Evolutionary conservation across 352 stramenopile genomes (phyloP), one percentile per base, ranked within the genome.

Genomic region (Sclerospora graminicola): DNA sequence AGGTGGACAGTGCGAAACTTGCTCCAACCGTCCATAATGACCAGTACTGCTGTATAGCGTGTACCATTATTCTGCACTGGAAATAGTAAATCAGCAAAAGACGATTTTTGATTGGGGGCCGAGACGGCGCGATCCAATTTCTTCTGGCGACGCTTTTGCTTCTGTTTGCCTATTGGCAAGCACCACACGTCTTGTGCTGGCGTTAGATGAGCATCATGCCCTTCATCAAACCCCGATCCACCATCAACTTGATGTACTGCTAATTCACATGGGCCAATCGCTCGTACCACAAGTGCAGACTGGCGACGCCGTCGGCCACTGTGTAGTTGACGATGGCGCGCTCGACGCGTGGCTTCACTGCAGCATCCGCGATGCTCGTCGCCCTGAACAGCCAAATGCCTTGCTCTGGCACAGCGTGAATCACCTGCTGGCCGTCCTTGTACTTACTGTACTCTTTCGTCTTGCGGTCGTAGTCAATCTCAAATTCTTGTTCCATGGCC

Each of bases 141-240:
- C n/a, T 42, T 53, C 1, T 11, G 29, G 8, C 21, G 31, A 5
- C 21, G 38, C 21, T 32, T 43, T 1, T 23, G 36, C 2, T 34
- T 46, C 10, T 43, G 44, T 26, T 51, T 51, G 11, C 44, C 11
- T 13, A 51, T 5, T 51, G 27, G 2, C 35, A 51, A 3, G 41
- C 29, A 20, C 26, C 31, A 20, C 21, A 48, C 2, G n/a, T 2
- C 31, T 48, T 35, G 0, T 6, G 2, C 8, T 41, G 14, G 1
- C 41, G 41, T 3, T 41, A 23, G 3, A 30, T 6, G 0, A 48
- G n/a, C 9, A 41, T 27, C 31, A 48, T 48, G 5, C 41, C 31
- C 4, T 7, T 28, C 6, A 42, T n/a, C 33, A 9, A 43, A 32
- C 18, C 26, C 3, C 18, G 10, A 26, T 28, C 33, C 9, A 32